Percentiles rank a stretch among this genome's conserved stretches.
Evolutionary conservation across 345 rosid genomes (phyloP).

Genomic region (Gossypium mustelinum): DNA sequence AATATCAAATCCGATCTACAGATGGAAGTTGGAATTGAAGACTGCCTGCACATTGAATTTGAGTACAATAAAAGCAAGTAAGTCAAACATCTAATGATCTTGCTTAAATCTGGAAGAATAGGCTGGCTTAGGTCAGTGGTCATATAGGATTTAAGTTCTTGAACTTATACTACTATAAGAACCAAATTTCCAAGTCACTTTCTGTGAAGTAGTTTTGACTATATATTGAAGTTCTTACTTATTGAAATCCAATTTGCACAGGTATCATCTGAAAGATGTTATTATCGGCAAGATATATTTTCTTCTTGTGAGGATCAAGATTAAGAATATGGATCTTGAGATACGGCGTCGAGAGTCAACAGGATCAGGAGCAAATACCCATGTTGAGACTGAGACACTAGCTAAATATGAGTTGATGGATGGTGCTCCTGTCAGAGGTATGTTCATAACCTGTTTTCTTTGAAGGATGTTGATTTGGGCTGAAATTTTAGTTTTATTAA

Average conservation of each 20-base stretch:
- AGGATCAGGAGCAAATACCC: conserved; percentile 92
- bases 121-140: not conserved
- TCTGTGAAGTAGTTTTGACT: conserved; percentile 14
- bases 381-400: conserved; percentile 96
- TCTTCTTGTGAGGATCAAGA: conserved; percentile 97
- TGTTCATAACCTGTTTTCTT: not conserved
- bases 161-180: not conserved
- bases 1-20: conserved; percentile 28
- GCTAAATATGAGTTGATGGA: conserved; percentile 99
- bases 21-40: conserved; percentile 99
- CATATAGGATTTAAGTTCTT: not conserved
- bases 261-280: conserved; percentile 96
- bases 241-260: conserved; percentile 27
- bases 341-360: conserved; percentile 96
- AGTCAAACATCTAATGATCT: conserved; percentile 22
- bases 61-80: conserved; percentile 99
- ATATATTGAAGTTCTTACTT: conserved; percentile 9
- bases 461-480: conserved; percentile 3
- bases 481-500: not conserved
- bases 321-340: conserved; percentile 99
- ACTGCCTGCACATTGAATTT: conserved; percentile 94
- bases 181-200: conserved; percentile 3
- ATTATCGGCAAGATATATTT: conserved; percentile 97
- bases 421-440: conserved; percentile 99
- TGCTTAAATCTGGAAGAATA: not conserved